These are phyloP conservation scores for Globisporangium uncinulatum DNA, from an alignment of 352 stramenopile species.

Conservation along the genomic window DNA sequence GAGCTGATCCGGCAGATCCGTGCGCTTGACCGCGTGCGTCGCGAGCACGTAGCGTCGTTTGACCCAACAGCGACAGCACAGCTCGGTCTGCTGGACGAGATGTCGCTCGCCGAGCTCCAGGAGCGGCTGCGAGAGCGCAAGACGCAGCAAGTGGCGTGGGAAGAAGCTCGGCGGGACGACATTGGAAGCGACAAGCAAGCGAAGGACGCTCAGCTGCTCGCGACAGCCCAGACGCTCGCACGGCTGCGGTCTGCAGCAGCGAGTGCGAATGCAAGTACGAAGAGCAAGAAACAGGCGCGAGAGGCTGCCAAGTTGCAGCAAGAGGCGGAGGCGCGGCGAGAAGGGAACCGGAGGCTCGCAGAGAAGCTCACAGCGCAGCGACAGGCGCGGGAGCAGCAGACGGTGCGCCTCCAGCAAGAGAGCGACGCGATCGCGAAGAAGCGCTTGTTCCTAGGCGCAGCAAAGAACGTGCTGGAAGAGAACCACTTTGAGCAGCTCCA, in stretches of 20 bases:
- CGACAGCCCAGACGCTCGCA: slow-evolving; percentile 76
- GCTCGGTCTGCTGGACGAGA: slow-evolving; percentile 87
- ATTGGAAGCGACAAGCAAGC: slow-evolving; percentile 77
- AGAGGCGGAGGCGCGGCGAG: slow-evolving; percentile 43
- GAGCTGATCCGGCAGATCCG: slow-evolving; percentile 85
- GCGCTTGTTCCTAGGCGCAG: slow-evolving; percentile 79
- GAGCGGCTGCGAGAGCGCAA: slow-evolving; percentile 82
- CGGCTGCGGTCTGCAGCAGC: slow-evolving; percentile 59
- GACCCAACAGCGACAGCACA: slow-evolving; percentile 86
- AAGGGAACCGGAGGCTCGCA: slow-evolving; percentile 71
- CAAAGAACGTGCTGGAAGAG: slow-evolving; percentile 80
- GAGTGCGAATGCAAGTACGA: slow-evolving; percentile 46
- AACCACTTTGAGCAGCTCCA: slow-evolving; percentile 68
- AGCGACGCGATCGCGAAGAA: slow-evolving; percentile 67
- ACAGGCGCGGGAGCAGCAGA: slow-evolving; percentile 37
- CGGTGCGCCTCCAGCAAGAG: slow-evolving; percentile 42
- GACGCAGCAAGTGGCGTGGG: slow-evolving; percentile 55
- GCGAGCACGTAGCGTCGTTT: slow-evolving; percentile 81
- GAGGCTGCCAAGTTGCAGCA: slow-evolving; percentile 47
- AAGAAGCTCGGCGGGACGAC: slow-evolving; percentile 53
- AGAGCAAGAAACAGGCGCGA: slow-evolving; percentile 50
- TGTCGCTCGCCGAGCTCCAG: slow-evolving; percentile 85
- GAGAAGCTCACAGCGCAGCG: slow-evolving; percentile 67
- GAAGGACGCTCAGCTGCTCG: slow-evolving; percentile 65
- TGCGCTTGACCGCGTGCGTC: slow-evolving; percentile 72